Conservation (phyloP, 148 eudicot species). For the Rheum nobile region DNA sequence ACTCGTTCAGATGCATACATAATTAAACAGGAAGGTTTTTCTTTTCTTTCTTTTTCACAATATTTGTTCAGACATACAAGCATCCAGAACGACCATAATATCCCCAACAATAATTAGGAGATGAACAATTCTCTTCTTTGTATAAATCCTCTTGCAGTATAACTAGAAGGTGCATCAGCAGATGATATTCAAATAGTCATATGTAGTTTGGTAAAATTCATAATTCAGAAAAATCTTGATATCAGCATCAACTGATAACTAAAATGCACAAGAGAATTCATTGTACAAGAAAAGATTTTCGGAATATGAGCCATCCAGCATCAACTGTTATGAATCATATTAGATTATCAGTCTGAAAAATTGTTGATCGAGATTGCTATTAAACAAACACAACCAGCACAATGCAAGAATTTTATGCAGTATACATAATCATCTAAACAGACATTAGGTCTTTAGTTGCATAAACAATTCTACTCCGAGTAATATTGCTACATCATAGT, state of each 20-base stretch:
- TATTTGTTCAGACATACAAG: neutral
- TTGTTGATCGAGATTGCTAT: neutral
- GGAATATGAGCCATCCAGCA: neutral
- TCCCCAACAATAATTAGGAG: neutral
- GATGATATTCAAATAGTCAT: neutral
- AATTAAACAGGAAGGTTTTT: neutral
- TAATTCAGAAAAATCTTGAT: neutral
- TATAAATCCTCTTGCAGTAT: neutral
- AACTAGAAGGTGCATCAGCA: neutral
- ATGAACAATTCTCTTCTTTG: neutral
- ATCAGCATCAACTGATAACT: neutral
- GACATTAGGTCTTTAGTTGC: neutral
- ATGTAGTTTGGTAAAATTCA: neutral
- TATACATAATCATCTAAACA: neutral
- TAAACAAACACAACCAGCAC: neutral
- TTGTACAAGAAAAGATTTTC: neutral
- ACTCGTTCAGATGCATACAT: neutral
- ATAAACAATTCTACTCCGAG: neutral
- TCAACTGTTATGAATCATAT: neutral
- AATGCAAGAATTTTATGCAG: neutral
- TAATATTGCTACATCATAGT: neutral
- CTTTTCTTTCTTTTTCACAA: neutral
- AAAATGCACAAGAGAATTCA: neutral
- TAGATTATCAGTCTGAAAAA: neutral
- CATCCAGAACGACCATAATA: neutral